Evolutionary conservation across 331 rosid species (phyloP).

Genomic region (Quercus phellos): DNA sequence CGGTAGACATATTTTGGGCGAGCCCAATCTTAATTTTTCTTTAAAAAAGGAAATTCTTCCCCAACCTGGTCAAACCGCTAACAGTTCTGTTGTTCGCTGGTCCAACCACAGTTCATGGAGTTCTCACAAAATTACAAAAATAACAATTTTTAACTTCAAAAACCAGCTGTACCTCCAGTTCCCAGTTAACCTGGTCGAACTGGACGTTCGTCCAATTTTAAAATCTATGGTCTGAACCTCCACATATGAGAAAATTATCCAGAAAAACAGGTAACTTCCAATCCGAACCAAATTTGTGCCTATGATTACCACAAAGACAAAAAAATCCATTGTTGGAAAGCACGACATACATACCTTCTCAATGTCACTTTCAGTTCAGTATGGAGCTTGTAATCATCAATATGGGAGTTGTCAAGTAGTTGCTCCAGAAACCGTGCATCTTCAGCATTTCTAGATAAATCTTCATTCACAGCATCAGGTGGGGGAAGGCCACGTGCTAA

Average conservation of each 20-base stretch:
- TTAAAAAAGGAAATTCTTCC: no score
- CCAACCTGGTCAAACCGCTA: no score
- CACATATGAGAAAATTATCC: neutral
- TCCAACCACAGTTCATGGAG: no score
- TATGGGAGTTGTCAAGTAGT: slow-evolving; percentile 92
- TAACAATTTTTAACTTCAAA: no score
- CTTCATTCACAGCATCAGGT: slow-evolving; percentile 67
- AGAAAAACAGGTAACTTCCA: neutral
- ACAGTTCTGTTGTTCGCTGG: no score
- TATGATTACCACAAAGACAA: neutral
- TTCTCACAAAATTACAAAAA: no score
- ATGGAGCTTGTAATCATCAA: slow-evolving; percentile 78
- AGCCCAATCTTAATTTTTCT: no score
- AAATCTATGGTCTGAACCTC: neutral
- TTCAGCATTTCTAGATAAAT: slow-evolving; percentile 57
- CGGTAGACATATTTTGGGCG: no score
- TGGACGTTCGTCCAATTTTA: no score
- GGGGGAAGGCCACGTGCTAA: slow-evolving; percentile 93
- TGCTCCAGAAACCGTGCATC: slow-evolving; percentile 91
- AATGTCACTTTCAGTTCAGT: slow-evolving; percentile 78
- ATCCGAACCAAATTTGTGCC: neutral
- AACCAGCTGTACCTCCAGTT: no score
- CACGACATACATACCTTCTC: slow-evolving; percentile 62
- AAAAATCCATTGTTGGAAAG: neutral
- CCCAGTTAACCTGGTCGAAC: no score